A percentile compares a stretch with the other conserved stretches of the same genome.
These are phyloP conservation scores for Colletotrichum gigasporum DNA, from an alignment of 2,329 filamentous ascomycete genomes.

Conservation along the genomic window DNA sequence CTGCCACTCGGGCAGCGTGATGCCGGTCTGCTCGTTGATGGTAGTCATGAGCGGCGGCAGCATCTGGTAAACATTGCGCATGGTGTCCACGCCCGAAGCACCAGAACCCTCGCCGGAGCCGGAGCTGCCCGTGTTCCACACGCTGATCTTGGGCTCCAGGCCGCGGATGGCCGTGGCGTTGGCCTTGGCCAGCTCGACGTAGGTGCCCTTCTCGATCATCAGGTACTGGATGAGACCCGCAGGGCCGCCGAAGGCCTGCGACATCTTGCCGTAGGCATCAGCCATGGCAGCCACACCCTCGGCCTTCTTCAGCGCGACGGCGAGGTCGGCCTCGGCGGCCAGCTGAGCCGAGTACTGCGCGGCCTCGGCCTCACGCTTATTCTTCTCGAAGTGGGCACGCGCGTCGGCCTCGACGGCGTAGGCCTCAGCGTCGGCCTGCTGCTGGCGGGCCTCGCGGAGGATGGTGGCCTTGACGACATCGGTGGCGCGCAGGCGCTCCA, in stretches of 20 bases:
- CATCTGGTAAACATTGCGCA: conserved; percentile 86
- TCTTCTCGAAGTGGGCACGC: conserved; percentile 48
- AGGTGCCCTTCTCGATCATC: conserved; percentile 87
- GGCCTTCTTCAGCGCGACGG: conserved; percentile 75
- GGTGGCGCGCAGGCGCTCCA: conserved; percentile 80
- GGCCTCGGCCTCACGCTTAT: conserved; percentile 53
- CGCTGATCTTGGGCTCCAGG: conserved; percentile 87
- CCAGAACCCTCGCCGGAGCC: conserved; percentile 51
- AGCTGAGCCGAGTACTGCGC: conserved; percentile 49
- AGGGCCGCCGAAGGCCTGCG: conserved; percentile 79
- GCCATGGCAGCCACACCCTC: conserved; percentile 82
- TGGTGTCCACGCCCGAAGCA: conserved; percentile 63
- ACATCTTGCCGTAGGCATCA: conserved; percentile 78
- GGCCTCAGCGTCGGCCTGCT: conserved; percentile 71
- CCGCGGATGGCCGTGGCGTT: conserved; percentile 81
- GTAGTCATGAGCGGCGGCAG: conserved; percentile 84
- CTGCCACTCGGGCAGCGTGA: conserved; percentile 81
- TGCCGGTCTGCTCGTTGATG: conserved; percentile 89
- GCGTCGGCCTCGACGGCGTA: conserved; percentile 59
- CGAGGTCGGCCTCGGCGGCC: conserved; percentile 67
- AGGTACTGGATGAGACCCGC: conserved; percentile 83
- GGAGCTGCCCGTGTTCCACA: conserved; percentile 82
- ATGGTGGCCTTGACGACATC: conserved; percentile 84
- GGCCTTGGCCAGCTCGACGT: conserved; percentile 79
- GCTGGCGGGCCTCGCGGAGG: conserved; percentile 71